Evolutionary conservation across 129 eudicot genomes (phyloP).

Genomic region (Saposhnikovia divaricata): DNA sequence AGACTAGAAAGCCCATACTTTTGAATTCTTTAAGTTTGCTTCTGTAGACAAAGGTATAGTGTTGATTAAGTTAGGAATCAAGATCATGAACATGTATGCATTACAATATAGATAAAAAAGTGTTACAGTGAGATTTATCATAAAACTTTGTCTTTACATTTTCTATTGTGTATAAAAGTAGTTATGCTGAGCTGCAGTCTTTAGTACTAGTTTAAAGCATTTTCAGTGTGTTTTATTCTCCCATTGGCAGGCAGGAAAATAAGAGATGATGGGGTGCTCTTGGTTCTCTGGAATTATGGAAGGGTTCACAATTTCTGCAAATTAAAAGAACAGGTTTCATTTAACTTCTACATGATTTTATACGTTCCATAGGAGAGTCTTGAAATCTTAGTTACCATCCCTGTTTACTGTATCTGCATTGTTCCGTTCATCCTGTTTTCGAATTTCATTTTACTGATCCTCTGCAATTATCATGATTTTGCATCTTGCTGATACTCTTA

Average conservation of each 20-base stretch:
- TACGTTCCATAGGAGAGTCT: background rate
- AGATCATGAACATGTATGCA: slow-evolving; percentile 20
- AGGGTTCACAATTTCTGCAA: background rate
- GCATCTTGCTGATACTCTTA: background rate
- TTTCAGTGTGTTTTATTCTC: slow-evolving; percentile 22
- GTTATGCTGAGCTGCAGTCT: slow-evolving; percentile 17
- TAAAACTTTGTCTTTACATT: slow-evolving; percentile 24
- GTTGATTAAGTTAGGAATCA: slow-evolving; percentile 65
- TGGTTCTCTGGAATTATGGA: slow-evolving; percentile 6
- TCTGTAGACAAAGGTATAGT: slow-evolving; percentile 65
- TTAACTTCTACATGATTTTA: background rate
- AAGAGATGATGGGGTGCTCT: slow-evolving; percentile 4
- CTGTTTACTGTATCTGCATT: background rate
- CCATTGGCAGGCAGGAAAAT: slow-evolving; percentile 13
- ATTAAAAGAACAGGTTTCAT: slow-evolving; percentile 11
- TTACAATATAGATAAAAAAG: background rate
- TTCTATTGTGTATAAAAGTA: slow-evolving; percentile 24
- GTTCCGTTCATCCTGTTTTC: background rate
- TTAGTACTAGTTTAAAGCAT: slow-evolving; percentile 17
- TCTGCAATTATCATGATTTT: background rate
- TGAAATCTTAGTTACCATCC: background rate
- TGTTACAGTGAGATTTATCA: background rate
- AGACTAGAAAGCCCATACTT: slow-evolving; percentile 71
- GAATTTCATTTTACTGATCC: background rate
- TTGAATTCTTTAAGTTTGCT: slow-evolving; percentile 46